Evolutionary conservation across 1,139 yeast species (phyloP).

Genomic region (Nakaseomyces glabratus): DNA sequence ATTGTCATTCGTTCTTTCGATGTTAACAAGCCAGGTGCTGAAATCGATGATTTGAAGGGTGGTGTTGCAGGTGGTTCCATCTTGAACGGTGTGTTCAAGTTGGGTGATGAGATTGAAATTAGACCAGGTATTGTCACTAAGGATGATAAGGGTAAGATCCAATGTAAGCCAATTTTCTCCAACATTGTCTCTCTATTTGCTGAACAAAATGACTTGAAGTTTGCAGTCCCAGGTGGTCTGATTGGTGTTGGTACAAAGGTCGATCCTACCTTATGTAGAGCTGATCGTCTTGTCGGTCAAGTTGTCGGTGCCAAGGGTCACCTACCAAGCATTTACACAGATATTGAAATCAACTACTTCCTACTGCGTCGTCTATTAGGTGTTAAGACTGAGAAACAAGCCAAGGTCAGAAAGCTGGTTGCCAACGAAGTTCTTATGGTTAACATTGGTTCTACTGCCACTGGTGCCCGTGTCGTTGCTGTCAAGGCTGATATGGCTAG

Average conservation of each 20-base stretch:
- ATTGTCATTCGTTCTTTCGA: slow-evolving; percentile 98
- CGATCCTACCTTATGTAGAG: slow-evolving; percentile 98
- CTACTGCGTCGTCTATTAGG: slow-evolving; percentile 93
- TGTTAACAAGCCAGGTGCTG: slow-evolving; percentile 98
- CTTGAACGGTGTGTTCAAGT: slow-evolving; percentile 89
- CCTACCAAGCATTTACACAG: slow-evolving; percentile 92
- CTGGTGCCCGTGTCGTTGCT: slow-evolving; percentile 97
- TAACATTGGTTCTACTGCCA: slow-evolving; percentile 97
- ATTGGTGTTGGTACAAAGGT: slow-evolving; percentile 99
- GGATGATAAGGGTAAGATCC: slow-evolving; percentile 85
- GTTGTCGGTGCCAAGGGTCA: slow-evolving; percentile 97
- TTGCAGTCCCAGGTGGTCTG: slow-evolving; percentile 99
- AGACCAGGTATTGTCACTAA: slow-evolving; percentile 98
- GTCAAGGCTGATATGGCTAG: slow-evolving; percentile 99
- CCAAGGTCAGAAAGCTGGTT: slow-evolving; percentile 90
- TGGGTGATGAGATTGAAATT: slow-evolving; percentile 97
- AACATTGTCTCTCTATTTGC: slow-evolving; percentile 91
- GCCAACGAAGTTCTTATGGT: slow-evolving; percentile 97
- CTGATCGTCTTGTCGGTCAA: slow-evolving; percentile 98
- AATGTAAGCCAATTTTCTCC: slow-evolving; percentile 92
- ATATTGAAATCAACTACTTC: slow-evolving; percentile 95
- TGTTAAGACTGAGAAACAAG: slow-evolving; percentile 96
- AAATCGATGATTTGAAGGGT: slow-evolving; percentile 93
- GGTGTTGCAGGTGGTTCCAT: slow-evolving; percentile 99
- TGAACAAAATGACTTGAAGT: slow-evolving; percentile 93